A percentile compares a stretch with the other conserved stretches of the same genome.
Conservation (phyloP, 495 filamentous ascomycete genomes). For the Aspergillus funiculosus region DNA sequence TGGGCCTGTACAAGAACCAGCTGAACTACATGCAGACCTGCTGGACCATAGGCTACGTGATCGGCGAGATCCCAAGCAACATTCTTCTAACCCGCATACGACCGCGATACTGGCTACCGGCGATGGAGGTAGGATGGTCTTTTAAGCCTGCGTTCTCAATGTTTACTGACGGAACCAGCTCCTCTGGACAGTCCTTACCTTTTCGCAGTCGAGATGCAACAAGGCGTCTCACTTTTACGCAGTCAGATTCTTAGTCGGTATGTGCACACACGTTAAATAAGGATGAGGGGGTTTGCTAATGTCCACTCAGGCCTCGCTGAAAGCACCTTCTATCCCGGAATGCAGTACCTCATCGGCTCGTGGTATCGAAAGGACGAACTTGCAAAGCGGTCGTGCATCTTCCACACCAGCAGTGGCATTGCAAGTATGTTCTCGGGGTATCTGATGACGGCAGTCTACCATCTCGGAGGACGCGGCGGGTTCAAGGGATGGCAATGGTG, state of each 20-base stretch:
- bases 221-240: slow-evolving; percentile 48
- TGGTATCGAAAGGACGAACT: slow-evolving; percentile 53
- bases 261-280: slow-evolving; percentile 16
- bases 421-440: slow-evolving; percentile 54
- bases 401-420: slow-evolving; percentile 51
- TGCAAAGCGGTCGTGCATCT: slow-evolving; percentile 56
- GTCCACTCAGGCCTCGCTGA: slow-evolving; percentile 34
- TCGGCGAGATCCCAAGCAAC: slow-evolving; percentile 58
- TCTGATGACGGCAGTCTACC: slow-evolving; percentile 52
- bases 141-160: not conserved
- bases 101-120: slow-evolving; percentile 55
- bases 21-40: slow-evolving; percentile 46
- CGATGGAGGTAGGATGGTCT: slow-evolving; percentile 28
- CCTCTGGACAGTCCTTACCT: slow-evolving; percentile 50
- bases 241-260: slow-evolving; percentile 54
- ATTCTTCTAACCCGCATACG: slow-evolving; percentile 50
- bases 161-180: slow-evolving; percentile 32
- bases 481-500: slow-evolving; percentile 46
- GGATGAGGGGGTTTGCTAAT: not conserved
- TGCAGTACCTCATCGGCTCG: slow-evolving; percentile 43
- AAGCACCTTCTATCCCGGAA: slow-evolving; percentile 42
- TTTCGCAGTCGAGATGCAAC: slow-evolving; percentile 42
- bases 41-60: slow-evolving; percentile 60
- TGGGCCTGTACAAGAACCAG: slow-evolving; percentile 52
- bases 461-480: slow-evolving; percentile 43